Evolutionary conservation across 2,329 filamentous ascomycete genomes (phyloP).

Genomic region (Cytospora paraplurivora): DNA sequence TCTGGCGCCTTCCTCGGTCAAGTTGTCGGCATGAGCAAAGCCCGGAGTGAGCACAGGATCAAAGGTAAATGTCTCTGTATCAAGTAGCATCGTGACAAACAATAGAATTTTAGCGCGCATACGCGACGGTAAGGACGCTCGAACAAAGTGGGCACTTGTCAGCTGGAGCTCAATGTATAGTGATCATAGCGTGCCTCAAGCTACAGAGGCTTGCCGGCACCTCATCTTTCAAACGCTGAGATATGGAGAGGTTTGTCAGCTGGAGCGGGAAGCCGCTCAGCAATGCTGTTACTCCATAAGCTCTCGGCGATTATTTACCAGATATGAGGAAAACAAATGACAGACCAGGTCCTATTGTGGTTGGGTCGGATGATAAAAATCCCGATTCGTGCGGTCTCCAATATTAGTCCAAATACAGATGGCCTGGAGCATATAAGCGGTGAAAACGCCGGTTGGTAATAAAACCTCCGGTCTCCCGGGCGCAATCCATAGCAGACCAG

Average conservation of each 20-base stretch:
- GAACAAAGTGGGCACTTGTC: background rate
- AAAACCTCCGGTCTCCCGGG: no score
- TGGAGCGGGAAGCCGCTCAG: background rate
- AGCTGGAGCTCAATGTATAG: background rate
- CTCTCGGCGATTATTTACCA: background rate
- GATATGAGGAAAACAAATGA: background rate
- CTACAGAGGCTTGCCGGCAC: background rate
- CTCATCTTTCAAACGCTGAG: background rate
- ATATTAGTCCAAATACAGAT: background rate
- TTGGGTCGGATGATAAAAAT: background rate
- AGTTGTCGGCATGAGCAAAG: slow-evolving; percentile 12
- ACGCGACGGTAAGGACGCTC: no score
- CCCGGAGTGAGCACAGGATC: slow-evolving; percentile 12
- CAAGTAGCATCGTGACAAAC: slow-evolving; percentile 3
- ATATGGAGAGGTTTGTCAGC: background rate
- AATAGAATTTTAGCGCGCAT: no score
- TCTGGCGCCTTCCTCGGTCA: slow-evolving; percentile 9
- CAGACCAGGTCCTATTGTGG: background rate
- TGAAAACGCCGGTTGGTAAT: background rate
- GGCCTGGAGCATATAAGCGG: background rate
- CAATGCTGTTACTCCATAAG: background rate
- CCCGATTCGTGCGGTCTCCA: background rate
- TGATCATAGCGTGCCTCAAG: background rate
- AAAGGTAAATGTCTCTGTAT: slow-evolving; percentile 12
- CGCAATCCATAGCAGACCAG: no score